Evolutionary conservation across 192 early-diverging fungal species (phyloP).

Genomic region (Backusella tarrabulga): DNA sequence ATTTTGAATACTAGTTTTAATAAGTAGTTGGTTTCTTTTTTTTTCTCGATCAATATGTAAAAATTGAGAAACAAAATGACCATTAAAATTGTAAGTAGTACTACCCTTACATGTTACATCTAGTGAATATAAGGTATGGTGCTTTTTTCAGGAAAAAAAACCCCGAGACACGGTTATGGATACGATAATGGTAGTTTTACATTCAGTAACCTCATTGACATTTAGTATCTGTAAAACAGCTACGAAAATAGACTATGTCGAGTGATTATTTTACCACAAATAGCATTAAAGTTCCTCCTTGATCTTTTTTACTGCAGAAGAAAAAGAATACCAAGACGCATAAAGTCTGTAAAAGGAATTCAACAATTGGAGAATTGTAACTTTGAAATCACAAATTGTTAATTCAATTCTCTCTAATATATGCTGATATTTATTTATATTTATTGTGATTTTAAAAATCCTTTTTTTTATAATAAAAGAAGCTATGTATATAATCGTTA

Average conservation of each 20-base stretch:
- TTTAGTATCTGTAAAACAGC: background rate
- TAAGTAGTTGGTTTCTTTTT: background rate
- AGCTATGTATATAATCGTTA: background rate
- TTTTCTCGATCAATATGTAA: background rate
- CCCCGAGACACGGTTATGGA: background rate
- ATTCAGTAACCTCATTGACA: background rate
- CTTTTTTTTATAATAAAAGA: background rate
- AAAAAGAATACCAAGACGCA: background rate
- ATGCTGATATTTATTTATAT: background rate
- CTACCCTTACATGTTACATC: background rate
- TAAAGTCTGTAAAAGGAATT: constrained; percentile 2
- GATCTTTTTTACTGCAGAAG: background rate
- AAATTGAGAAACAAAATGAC: background rate
- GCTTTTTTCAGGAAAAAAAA: background rate
- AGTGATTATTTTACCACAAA: background rate
- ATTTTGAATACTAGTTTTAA: background rate
- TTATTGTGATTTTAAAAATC: background rate
- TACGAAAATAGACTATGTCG: background rate
- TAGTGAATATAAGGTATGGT: background rate
- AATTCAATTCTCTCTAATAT: background rate
- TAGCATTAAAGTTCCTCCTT: background rate
- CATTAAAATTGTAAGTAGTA: background rate
- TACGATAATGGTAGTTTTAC: background rate
- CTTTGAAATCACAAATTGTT: background rate
- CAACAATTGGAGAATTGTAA: background rate